Evolutionary conservation across 768 basidiomycete species (phyloP).

Genomic region (Boletales sp.): DNA sequence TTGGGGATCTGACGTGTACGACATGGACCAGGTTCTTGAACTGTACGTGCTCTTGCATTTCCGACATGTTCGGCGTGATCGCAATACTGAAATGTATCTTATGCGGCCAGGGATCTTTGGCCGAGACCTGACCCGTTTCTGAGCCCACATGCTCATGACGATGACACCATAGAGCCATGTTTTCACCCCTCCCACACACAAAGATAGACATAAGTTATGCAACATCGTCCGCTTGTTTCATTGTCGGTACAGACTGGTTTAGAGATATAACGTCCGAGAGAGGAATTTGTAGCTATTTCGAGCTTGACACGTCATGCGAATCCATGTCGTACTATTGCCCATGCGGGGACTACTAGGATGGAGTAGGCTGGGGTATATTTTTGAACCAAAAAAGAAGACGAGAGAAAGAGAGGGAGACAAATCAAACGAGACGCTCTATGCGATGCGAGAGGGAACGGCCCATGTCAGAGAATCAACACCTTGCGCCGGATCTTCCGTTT

Average conservation of each 20-base stretch:
- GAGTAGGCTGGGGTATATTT: conserved; percentile 3
- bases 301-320: conserved; percentile 19
- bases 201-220: too few relatives aligned
- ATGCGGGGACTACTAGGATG: neutral
- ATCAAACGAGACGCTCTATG: conserved; percentile 1
- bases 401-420: neutral
- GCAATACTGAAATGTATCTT: conserved; percentile 10
- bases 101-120: conserved; percentile 62
- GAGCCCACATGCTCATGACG: neutral
- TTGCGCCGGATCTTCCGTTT: conserved; percentile 31
- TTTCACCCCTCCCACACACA: too few relatives aligned
- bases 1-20: conserved; percentile 10
- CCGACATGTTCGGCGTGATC: conserved; percentile 6
- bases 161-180: too few relatives aligned
- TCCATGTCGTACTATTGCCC: conserved; percentile 16
- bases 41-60: conserved; percentile 38
- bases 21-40: conserved; percentile 55
- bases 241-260: neutral
- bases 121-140: conserved; percentile 69
- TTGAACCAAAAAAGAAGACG: conserved; percentile 4
- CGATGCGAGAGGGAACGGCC: too few relatives aligned
- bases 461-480: conserved; percentile 24
- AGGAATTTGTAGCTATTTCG: neutral
- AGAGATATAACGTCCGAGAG: conserved; percentile 14
- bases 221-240: too few relatives aligned